phyloP scores from a whole-genome alignment of 768 basidiomycete species.

The Cyathus striatus region DNA sequence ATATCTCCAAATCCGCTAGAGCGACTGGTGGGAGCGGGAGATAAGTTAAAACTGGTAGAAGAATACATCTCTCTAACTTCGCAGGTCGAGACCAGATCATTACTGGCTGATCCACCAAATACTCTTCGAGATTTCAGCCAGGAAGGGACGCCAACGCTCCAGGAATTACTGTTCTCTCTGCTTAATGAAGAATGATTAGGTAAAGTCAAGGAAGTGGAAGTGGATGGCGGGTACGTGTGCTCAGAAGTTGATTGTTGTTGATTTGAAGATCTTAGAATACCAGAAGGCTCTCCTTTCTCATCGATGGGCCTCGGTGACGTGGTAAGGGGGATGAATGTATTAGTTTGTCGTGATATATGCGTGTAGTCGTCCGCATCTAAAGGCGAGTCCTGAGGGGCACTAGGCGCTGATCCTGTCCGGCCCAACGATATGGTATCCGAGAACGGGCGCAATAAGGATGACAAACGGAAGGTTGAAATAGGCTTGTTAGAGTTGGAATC shows the following conservation, averaged over 20 bases:
- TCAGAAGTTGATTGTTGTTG: conserved; percentile 24
- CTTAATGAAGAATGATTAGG: conserved; percentile 43
- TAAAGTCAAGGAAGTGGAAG: conserved; percentile 41
- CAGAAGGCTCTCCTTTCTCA: neutral
- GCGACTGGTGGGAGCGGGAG: conserved; percentile 24
- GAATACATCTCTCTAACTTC: conserved; percentile 60
- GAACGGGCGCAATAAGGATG: conserved; percentile 64
- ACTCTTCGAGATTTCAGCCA: conserved; percentile 58
- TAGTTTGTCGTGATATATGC: conserved; percentile 54
- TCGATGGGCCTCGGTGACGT: conserved; percentile 29
- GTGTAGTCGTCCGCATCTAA: conserved; percentile 61
- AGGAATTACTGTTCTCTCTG: conserved; percentile 44
- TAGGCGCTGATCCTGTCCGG: conserved; percentile 16
- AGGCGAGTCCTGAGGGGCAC: conserved; percentile 21
- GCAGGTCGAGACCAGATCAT: conserved; percentile 19
- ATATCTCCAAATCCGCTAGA: conserved; percentile 47
- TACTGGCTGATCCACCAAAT: conserved; percentile 21
- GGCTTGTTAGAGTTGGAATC: conserved; percentile 24
- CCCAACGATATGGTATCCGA: conserved; percentile 39
- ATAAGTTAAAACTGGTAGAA: conserved; percentile 22
- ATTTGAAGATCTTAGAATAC: conserved; percentile 6
- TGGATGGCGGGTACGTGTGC: conserved; percentile 81
- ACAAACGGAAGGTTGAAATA: conserved; percentile 53
- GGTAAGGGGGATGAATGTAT: conserved; percentile 60
- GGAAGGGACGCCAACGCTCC: conserved; percentile 67